Percentiles rank a stretch among this genome's conserved stretches.
Evolutionary conservation across 1,139 yeast species (phyloP).

Genomic region (Barnettozyma hawaiiensis): DNA sequence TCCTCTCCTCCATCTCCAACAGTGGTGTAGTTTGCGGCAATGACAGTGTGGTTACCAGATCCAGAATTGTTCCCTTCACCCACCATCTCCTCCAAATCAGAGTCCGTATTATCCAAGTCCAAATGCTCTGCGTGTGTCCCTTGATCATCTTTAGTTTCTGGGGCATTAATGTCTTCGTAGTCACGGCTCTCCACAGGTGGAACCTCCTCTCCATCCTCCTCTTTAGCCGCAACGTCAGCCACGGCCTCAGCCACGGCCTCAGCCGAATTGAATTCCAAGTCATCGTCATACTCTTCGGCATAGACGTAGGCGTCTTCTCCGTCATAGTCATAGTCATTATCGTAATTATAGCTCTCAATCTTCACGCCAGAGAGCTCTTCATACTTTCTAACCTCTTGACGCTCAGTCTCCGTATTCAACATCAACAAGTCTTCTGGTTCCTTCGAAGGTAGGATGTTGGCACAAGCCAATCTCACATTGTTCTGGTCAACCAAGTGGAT

Average conservation of each 20-base stretch:
- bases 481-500: constrained; percentile 42
- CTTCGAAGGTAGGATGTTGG: constrained; percentile 37
- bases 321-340: constrained; percentile 4
- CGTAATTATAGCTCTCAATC: constrained; percentile 9
- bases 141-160: constrained; percentile 7
- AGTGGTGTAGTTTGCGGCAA: background rate
- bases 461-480: constrained; percentile 51
- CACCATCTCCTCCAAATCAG: constrained; percentile 5
- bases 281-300: constrained; percentile 7
- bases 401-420: constrained; percentile 23
- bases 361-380: constrained; percentile 24
- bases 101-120: constrained; percentile 1
- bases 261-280: too few species aligned
- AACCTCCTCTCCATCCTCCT: background rate
- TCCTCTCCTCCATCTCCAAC: constrained; percentile 1
- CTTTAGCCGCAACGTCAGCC: too few species aligned
- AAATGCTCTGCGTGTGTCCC: background rate
- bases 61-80: constrained; percentile 6
- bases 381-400: constrained; percentile 24
- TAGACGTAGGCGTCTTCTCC: constrained; percentile 7
- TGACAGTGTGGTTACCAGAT: constrained; percentile 6
- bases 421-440: constrained; percentile 27
- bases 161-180: constrained; percentile 2
- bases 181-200: constrained; percentile 2
- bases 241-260: too few species aligned